phyloP scores from a whole-genome alignment of 2,329 filamentous ascomycete genomes.

The Verticillium isaacii region DNA sequence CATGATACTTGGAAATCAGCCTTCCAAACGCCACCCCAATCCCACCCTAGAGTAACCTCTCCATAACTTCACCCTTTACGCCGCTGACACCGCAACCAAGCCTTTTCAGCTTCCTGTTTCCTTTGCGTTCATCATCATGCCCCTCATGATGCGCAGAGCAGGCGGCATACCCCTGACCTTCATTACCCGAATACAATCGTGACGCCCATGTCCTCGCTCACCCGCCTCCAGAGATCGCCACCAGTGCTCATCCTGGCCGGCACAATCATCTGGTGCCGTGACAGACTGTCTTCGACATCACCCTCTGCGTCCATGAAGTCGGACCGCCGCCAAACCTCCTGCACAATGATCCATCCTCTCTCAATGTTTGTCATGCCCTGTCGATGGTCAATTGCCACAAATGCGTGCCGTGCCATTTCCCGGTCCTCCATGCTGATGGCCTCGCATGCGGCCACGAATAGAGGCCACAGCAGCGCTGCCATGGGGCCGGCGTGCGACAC shows the following conservation, averaged over 20 bases:
- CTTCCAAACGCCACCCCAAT: not conserved
- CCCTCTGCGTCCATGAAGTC: conserved; percentile 27
- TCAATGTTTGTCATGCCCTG: conserved; percentile 65
- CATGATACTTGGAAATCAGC: not conserved
- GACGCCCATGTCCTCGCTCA: conserved; percentile 55
- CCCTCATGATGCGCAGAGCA: not conserved
- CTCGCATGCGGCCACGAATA: conserved; percentile 61
- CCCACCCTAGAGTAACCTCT: not conserved
- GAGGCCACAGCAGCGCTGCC: conserved; percentile 59
- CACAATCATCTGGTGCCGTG: not conserved
- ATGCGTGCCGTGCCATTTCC: conserved; percentile 43
- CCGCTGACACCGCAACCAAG: not conserved
- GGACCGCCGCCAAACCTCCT: conserved; percentile 55
- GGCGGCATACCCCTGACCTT: not conserved
- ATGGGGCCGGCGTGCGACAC: conserved; percentile 54
- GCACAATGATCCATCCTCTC: conserved; percentile 54
- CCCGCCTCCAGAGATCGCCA: conserved; percentile 47
- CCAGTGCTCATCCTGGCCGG: conserved; percentile 13
- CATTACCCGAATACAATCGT: conserved; percentile 54
- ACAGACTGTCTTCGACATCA: not conserved
- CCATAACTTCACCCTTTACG: not conserved
- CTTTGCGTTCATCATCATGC: not conserved
- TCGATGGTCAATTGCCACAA: conserved; percentile 46
- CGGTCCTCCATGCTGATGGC: conserved; percentile 45
- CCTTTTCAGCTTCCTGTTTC: not conserved